A percentile compares a stretch with the other conserved stretches of the same genome.
phyloP scores from a whole-genome alignment of 176 grass and related monocot genomes.

The Areca catechu region DNA sequence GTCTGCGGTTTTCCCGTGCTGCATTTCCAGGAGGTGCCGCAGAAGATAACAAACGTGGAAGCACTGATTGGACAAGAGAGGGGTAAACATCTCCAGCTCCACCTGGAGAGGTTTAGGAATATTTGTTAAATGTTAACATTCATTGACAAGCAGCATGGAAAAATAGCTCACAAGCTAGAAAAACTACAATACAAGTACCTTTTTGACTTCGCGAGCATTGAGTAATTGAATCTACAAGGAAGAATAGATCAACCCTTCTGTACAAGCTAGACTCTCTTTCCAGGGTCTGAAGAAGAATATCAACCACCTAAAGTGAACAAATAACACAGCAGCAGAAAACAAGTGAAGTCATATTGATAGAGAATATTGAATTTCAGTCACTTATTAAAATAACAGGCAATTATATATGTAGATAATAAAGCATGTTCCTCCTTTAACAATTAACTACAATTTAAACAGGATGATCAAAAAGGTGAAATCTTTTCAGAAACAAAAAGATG shows the following conservation, averaged over 20 bases:
- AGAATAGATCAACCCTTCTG: constrained; percentile 88
- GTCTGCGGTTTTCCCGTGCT: constrained; percentile 91
- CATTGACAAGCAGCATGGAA: too few relatives aligned
- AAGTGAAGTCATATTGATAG: background rate
- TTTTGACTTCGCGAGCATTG: constrained; percentile 80
- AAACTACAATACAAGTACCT: constrained; percentile 30
- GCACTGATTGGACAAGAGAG: constrained; percentile 82
- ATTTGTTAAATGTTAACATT: background rate
- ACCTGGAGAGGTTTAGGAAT: constrained; percentile 47
- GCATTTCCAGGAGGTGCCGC: constrained; percentile 81
- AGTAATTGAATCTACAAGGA: constrained; percentile 95
- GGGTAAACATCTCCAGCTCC: constrained; percentile 66
- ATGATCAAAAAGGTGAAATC: too few relatives aligned
- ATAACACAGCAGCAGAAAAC: constrained; percentile 17
- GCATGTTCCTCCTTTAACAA: background rate
- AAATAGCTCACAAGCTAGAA: too few relatives aligned
- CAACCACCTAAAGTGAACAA: constrained; percentile 60
- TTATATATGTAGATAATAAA: background rate
- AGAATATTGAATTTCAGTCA: too few relatives aligned
- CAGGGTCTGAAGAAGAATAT: constrained; percentile 73
- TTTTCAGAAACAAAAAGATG: too few relatives aligned
- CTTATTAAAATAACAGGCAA: background rate
- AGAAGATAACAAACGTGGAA: constrained; percentile 67
- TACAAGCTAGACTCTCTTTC: constrained; percentile 81
- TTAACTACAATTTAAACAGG: too few relatives aligned